These are phyloP conservation scores for Takakia lepidozioides DNA, from an alignment of 225 moss, liverwort and hornwort genomes.

Conservation along the genomic window DNA sequence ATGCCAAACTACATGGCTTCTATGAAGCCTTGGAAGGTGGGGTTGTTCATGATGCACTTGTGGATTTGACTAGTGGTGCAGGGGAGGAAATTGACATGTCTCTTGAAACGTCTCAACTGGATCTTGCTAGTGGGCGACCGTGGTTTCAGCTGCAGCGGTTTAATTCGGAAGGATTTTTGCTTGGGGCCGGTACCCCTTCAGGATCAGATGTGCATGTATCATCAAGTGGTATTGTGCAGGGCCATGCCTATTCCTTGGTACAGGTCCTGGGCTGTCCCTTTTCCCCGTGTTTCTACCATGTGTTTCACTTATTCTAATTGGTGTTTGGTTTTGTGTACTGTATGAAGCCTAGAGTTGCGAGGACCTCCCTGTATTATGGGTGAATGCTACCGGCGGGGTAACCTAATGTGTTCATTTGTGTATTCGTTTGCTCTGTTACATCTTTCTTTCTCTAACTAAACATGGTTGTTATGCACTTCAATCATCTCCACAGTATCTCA, in stretches of 20 bases:
- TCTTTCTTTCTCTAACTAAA: no score
- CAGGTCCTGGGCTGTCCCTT: no score
- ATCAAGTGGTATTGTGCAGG: conserved; percentile 95
- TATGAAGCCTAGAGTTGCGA: no score
- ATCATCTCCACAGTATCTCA: no score
- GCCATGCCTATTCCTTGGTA: conserved; percentile 88
- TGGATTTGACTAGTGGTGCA: conserved; percentile 94
- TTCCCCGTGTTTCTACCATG: no score
- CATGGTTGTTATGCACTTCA: no score
- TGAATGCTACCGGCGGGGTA: no score
- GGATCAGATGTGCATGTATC: conserved; percentile 97
- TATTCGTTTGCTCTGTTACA: no score
- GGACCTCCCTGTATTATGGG: no score
- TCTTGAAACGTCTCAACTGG: conserved; percentile 68
- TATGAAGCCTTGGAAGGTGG: conserved; percentile 97
- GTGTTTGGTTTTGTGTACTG: no score
- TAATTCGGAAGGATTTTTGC: conserved; percentile 94
- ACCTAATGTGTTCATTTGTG: no score
- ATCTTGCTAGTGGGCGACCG: conserved; percentile 87
- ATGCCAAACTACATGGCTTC: conserved; percentile 95
- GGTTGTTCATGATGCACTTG: conserved; percentile 96
- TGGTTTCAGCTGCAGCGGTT: conserved; percentile 96
- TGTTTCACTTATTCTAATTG: no score
- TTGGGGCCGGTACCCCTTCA: conserved; percentile 95
- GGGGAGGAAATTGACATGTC: conserved; percentile 97